phyloP scores from a whole-genome alignment of 331 rosid genomes.

The Dryas integrifolia region DNA sequence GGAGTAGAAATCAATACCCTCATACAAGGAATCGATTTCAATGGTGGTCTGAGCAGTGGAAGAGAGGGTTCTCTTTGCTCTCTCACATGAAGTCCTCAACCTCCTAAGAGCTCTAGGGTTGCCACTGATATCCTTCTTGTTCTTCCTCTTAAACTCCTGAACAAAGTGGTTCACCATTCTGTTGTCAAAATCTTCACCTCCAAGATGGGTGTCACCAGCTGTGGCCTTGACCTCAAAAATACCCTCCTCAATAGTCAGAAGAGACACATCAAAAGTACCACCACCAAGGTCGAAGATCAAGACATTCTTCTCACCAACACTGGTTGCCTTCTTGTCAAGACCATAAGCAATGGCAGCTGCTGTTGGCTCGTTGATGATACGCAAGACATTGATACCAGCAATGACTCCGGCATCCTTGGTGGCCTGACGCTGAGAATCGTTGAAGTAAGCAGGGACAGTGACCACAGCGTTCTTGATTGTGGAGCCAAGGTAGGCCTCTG shows the following conservation, averaged over 20 bases:
- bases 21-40: constrained; percentile 68
- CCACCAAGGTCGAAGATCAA: constrained; percentile 85
- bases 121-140: constrained; percentile 70
- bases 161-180: constrained; percentile 77
- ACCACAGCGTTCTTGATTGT: constrained; percentile 72
- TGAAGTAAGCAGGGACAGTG: constrained; percentile 81
- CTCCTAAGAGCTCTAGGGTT: constrained; percentile 78
- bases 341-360: constrained; percentile 90
- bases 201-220: constrained; percentile 82
- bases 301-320: constrained; percentile 82
- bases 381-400: constrained; percentile 77
- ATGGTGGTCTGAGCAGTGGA: constrained; percentile 80
- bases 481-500: constrained; percentile 78
- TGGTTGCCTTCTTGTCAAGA: constrained; percentile 85
- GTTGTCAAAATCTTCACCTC: constrained; percentile 76
- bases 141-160: constrained; percentile 73
- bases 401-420: constrained; percentile 94
- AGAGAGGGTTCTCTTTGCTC: constrained; percentile 66
- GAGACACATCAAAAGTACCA: constrained; percentile 83
- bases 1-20: constrained; percentile 80
- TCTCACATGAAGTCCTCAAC: constrained; percentile 68
- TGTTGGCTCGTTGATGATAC: constrained; percentile 79
- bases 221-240: constrained; percentile 76
- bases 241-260: constrained; percentile 69
- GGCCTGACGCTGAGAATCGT: constrained; percentile 85